Conservation (phyloP, 257 asterid species). For the Fraxinus quadrangulata region DNA sequence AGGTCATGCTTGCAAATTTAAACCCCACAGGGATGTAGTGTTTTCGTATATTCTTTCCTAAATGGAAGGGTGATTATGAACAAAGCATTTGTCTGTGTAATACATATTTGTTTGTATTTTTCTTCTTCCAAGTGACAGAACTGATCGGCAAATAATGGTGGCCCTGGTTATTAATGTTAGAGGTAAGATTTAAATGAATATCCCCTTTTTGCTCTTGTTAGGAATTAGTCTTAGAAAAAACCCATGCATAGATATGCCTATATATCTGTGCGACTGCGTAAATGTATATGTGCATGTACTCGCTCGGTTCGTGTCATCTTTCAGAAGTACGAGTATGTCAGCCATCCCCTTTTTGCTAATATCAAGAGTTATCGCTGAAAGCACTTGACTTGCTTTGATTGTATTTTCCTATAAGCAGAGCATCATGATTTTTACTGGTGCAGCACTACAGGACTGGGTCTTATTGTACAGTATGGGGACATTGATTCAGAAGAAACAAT, state of each 20-base stretch:
- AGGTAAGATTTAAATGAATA: not conserved
- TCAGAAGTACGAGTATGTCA: not conserved
- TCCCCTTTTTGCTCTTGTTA: not conserved
- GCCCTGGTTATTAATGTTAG: slow-evolving; percentile 3
- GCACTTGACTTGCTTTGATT: slow-evolving; percentile 4
- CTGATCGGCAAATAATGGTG: not conserved
- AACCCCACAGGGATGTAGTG: not conserved
- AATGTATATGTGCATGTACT: not conserved
- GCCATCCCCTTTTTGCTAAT: not conserved
- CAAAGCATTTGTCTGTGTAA: not conserved
- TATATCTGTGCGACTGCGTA: not conserved
- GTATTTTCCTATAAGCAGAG: not conserved
- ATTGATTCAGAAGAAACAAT: slow-evolving; percentile 32
- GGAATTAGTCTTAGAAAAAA: not conserved
- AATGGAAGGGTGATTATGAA: not conserved
- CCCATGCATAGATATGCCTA: not conserved
- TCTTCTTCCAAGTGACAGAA: not conserved
- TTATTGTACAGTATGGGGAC: slow-evolving; percentile 39
- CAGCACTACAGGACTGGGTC: slow-evolving; percentile 48
- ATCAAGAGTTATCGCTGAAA: not conserved
- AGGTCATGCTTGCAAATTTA: not conserved
- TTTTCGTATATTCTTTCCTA: not conserved
- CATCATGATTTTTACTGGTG: slow-evolving; percentile 21
- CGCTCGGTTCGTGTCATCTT: not conserved
- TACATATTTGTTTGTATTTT: not conserved